Evolutionary conservation across 495 filamentous ascomycete species (phyloP), one percentile per base, ranked within the genome.

Genomic region (Tuber calosporum): DNA sequence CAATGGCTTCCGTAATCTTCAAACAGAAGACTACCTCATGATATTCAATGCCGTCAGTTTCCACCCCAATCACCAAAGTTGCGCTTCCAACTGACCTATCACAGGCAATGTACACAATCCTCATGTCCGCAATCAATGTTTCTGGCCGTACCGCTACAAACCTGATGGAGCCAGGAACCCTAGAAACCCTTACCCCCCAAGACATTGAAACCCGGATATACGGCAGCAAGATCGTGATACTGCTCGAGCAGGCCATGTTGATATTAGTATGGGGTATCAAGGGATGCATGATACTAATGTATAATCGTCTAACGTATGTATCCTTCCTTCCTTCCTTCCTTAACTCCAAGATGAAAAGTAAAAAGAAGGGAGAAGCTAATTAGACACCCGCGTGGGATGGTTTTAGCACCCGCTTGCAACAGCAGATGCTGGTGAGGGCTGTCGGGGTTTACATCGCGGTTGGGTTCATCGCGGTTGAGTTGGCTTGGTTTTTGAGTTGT

Each of bases 1-100:
- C 20, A 84, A 86, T 11, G 81, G 83, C 0, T 78, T 83, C 58
- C 84, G 80, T 36, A 81, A 83, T 17, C 81, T 88, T 48, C 85
- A 89, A 75, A 39, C 83, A 4, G 88, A 90, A 71, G 89, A 90
- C 74, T 89, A 84, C 80, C 72, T 89, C 26, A 89, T 90, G 85
- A 74, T 86, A 0, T 77, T 84, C 38, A 87, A 86, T 11, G 84
- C 89, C 74, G 86, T 87, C 79, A 77, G 85, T 41, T 15, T 20
- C 36, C 38, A 38, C 66, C 41, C 19, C n/a, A 71, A 20, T 26
- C 38, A 70, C 26, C 39, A 48, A 45, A 48, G 69, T 75, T 58
- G 73, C 53, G n/a, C 19, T 17, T 39, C 43, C 66, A 22, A 66
- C 7, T 67, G 22, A 62, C 53, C 1, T 17, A 15, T 62, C 26